phyloP scores from a whole-genome alignment of 495 filamentous ascomycete species.

The Aspergillus asperescens region DNA sequence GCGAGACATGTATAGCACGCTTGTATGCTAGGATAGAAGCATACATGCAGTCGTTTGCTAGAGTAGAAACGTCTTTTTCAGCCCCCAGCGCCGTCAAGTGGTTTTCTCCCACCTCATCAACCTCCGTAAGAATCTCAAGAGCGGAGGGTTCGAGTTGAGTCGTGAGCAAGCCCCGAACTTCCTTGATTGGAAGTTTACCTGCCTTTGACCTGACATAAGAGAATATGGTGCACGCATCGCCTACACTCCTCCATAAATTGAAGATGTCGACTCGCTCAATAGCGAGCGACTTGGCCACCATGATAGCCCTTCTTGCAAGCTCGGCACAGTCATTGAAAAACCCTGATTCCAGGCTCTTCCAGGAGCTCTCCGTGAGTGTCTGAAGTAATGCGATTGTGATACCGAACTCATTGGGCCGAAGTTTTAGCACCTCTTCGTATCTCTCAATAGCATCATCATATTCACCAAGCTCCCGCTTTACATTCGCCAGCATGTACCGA shows the following conservation, averaged over 20 bases:
- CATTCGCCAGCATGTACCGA: slow-evolving; percentile 94
- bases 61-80: slow-evolving; percentile 38
- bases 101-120: slow-evolving; percentile 61
- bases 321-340: slow-evolving; percentile 75
- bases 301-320: slow-evolving; percentile 56
- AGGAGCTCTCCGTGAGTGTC: slow-evolving; percentile 74
- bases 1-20: slow-evolving; percentile 67
- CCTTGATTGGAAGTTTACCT: slow-evolving; percentile 50
- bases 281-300: slow-evolving; percentile 48
- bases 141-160: slow-evolving; percentile 46
- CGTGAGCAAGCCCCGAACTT: slow-evolving; percentile 51
- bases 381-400: slow-evolving; percentile 83
- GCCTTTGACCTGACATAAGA: slow-evolving; percentile 65
- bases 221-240: slow-evolving; percentile 83
- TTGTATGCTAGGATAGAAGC: slow-evolving; percentile 81
- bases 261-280: slow-evolving; percentile 61
- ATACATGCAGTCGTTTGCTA: slow-evolving; percentile 46
- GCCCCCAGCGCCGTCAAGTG: slow-evolving; percentile 33
- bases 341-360: slow-evolving; percentile 70
- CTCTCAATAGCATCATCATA: slow-evolving; percentile 74
- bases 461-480: slow-evolving; percentile 83
- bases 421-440: slow-evolving; percentile 64
- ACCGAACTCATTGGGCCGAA: slow-evolving; percentile 70
- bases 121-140: slow-evolving; percentile 59
- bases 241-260: slow-evolving; percentile 91